Evolutionary conservation across 78 protist genomes (phyloP), one percentile per base, ranked within the genome.

Genomic region (Emiliania huxleyi): DNA sequence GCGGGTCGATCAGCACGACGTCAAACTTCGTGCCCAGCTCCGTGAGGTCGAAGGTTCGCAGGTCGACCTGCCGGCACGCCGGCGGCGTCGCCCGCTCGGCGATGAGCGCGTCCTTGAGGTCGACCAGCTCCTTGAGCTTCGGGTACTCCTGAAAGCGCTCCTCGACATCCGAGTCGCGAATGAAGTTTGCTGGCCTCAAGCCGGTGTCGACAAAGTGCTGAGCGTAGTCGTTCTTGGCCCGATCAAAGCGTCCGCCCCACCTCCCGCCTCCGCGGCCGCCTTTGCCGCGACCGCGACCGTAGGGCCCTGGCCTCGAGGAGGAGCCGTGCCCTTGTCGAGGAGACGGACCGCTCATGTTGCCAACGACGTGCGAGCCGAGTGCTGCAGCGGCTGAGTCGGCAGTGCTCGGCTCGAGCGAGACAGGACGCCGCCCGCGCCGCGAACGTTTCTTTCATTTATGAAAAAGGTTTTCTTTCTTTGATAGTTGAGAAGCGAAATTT

Each of bases 1-100:
- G 95, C 37, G 95, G 95, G 44, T 93, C 95, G 69, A 93, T 38
- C 22, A 84, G 92, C 21, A 87, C 19, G 45, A 93, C 95, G 44
- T 93, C 95, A 38, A 88, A 93, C 89, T 93, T 93, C 69, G 48
- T 37, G 26, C 93, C 92, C 37, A 93, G 92, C 26, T 83, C 0
- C 44, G 77, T 33, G 18, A 93, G 19, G 48, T 87, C 92, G 22
- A 93, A 84, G 21, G 25, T 0, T 26, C 1, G 3, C 49, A 93
- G 49, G 69, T 91, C 95, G 69, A 29, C n/a, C 25, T 21, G 55
- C 44, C 38, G 1, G 33, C 2, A 35, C 43, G 56, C 40, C n/a
- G 92, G 85, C 26, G 95, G 90, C 38, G 92, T 33, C 38, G 73
- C 62, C 5, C 43, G 79, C 33, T 11, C 90, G 12, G 1, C 4